Base-by-base conservation (phyloP, 192 early-diverging fungal genomes). In the Entophlyctis helioformis region DNA sequence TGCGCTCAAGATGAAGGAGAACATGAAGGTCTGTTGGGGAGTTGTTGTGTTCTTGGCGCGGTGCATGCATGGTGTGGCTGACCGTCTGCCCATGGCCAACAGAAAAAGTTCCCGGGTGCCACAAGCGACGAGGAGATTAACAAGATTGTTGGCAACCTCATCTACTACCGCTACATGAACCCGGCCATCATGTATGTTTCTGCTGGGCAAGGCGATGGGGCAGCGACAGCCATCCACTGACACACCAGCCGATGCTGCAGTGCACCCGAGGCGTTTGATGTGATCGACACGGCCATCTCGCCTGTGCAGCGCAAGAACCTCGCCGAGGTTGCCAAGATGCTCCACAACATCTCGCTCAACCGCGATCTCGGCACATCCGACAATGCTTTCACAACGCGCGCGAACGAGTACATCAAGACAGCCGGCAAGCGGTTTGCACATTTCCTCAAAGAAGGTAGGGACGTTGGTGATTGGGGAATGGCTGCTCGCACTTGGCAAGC, bases 81-180 rank as follows among this genome's bases (percentile, higher is more conserved):
- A n/a, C n/a, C n/a, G n/a, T n/a, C n/a, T n/a, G n/a, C n/a, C 18
- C 23, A 10, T 54, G 10, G 23, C 41, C 28, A 12, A 49, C 51
- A 61, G 37, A 67, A 63, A 23, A 87, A 91, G 51, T 99, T 96
- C 74, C 84, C 83, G 0, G 64, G 80, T 0, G n/a, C n/a, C n/a
- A n/a, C n/a, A 80, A 87, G 75, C 9, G 83, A 87, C 41, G 73
- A 72, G 23, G 82, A 85, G 44, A 84, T 98, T 36, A 78, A 82
- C 42, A 86, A 83, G 54, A 72, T 92, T 26, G 80, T 99, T 25
- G 92, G 94, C 2, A 87, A 99, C 48, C 64, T 98, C 49, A 80
- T 99, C 20, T 99, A 94, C 69, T 98, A 99, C 63, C 82, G 92
- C 29, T 99, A 96, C 63, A 85, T 99, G 57, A 98, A 91, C 64